Evolutionary conservation across 83 land plant species (phyloP), one percentile per base, ranked within the genome.

Genomic region (Diphasiastrum complanatum): DNA sequence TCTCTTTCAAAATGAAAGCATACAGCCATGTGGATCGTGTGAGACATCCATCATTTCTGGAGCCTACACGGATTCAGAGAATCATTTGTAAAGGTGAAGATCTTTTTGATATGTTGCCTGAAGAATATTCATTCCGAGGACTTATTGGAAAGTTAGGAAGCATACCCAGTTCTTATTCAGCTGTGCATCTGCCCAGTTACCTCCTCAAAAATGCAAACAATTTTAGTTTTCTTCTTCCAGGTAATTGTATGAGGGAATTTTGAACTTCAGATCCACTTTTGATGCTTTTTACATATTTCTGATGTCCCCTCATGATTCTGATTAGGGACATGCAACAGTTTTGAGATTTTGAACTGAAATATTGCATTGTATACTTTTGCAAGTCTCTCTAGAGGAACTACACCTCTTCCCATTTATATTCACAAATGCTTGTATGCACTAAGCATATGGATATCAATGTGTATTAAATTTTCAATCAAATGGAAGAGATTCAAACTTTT

Each of bases 11-110:
- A 70, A 91, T 91, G 95, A 75, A 72, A 20, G 84, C 81, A 5
- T 91, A 91, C 52, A 88, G 96, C 56, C 97, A 91, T 65, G 95
- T 81, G 3, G 95, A 91, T 55, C 55, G 97, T 4, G 85, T 87
- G 5, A 71, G 60, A 51, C 55, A 43, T n/a, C 18, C 48, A 8
- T 61, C 68, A 0, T 84, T 74, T 20, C 19, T 91, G 37, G 47
- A 81, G 11, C 45, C 62, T 5, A 25, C 46, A 4, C 60, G 96
- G 61, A 83, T 90, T 26, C 96, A 90, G 74, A 51, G 47, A 18
- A 66, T 78, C 19, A 75, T 90, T 2, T 90, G 96, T 51, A n/a
- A 32, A 1, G 96, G 96, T 18, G 70, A 52, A 27, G 85, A 89
- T 60, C 80, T 89, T 27, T 89, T 79, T 64, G 96, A 81, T 62